phyloP scores from a whole-genome alignment of 1,284 basidiomycete genomes.

The Ceratorhiza oryzae-sativae region DNA sequence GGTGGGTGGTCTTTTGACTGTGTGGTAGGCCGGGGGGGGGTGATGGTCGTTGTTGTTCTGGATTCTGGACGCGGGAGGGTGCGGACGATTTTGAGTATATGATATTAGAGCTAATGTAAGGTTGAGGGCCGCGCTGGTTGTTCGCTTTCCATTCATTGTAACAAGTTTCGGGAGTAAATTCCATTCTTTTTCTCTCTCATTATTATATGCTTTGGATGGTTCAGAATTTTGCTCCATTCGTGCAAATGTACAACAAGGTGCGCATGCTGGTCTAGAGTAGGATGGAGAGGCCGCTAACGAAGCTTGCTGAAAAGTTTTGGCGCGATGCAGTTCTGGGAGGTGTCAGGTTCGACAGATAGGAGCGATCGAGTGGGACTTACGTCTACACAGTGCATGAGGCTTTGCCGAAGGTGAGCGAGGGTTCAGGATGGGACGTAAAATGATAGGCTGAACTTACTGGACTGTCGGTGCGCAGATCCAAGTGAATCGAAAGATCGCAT shows the following conservation, averaged over 20 bases:
- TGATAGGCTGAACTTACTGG: constrained; percentile 61
- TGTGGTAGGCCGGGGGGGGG: neutral
- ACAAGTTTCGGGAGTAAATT: neutral
- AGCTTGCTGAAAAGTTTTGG: constrained; percentile 77
- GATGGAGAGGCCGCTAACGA: constrained; percentile 46
- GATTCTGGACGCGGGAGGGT: no score
- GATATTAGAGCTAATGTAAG: constrained; percentile 3
- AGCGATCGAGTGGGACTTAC: constrained; percentile 56
- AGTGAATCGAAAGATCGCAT: constrained; percentile 20
- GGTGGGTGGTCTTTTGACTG: neutral
- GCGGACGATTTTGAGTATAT: neutral
- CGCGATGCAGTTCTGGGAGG: constrained; percentile 69
- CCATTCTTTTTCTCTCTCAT: neutral
- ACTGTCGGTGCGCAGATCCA: constrained; percentile 53
- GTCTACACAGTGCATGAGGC: constrained; percentile 91
- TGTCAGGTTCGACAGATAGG: constrained; percentile 38
- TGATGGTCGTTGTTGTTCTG: no score
- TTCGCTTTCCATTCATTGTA: neutral
- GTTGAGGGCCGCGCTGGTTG: neutral
- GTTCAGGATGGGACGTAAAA: constrained; percentile 32
- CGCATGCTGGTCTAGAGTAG: neutral
- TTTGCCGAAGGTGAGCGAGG: constrained; percentile 48
- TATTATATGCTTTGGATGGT: neutral
- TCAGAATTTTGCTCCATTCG: neutral
- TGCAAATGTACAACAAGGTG: neutral